phyloP scores from a whole-genome alignment of 768 basidiomycete genomes.

The Lepiota venenata region DNA sequence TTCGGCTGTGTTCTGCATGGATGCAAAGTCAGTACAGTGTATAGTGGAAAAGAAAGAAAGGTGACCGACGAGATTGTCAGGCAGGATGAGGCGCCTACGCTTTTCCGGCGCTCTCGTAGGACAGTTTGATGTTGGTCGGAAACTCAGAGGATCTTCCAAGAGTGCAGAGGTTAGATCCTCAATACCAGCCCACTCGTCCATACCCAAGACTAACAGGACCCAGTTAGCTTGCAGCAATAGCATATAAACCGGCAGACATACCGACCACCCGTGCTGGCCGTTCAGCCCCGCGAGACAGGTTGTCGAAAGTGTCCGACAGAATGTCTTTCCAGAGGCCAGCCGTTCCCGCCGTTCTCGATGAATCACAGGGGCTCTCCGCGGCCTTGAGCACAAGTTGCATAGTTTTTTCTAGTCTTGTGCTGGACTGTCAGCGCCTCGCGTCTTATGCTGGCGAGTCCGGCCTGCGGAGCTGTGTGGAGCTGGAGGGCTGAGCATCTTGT shows the following conservation, averaged over 20 bases:
- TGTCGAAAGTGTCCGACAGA: conserved; percentile 31
- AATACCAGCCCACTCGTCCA: conserved; percentile 51
- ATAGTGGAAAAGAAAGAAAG: background rate
- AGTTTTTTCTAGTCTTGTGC: conserved; percentile 44
- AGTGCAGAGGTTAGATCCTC: conserved; percentile 66
- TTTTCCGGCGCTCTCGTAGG: conserved; percentile 50
- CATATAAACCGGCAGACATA: conserved; percentile 23
- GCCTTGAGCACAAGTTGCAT: conserved; percentile 40
- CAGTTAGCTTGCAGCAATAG: conserved; percentile 4
- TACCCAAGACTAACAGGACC: conserved; percentile 46
- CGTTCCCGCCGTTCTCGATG: conserved; percentile 24
- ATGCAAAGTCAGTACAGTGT: conserved; percentile 17
- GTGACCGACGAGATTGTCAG: conserved; percentile 37
- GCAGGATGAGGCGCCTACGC: conserved; percentile 16
- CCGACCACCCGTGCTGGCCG: conserved; percentile 45
- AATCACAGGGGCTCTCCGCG: conserved; percentile 9
- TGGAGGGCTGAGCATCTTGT: background rate
- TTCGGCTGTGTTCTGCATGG: conserved; percentile 22
- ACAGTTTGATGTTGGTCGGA: conserved; percentile 42
- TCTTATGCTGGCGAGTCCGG: background rate
- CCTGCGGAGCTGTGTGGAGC: background rate
- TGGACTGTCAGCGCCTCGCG: conserved; percentile 41
- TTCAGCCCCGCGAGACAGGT: conserved; percentile 27
- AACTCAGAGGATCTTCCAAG: conserved; percentile 65
- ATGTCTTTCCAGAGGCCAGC: conserved; percentile 45